A percentile compares a stretch with the other conserved stretches of the same genome.
Conservation (phyloP, 192 early-diverging fungal genomes). For the Backusella australiensis region DNA sequence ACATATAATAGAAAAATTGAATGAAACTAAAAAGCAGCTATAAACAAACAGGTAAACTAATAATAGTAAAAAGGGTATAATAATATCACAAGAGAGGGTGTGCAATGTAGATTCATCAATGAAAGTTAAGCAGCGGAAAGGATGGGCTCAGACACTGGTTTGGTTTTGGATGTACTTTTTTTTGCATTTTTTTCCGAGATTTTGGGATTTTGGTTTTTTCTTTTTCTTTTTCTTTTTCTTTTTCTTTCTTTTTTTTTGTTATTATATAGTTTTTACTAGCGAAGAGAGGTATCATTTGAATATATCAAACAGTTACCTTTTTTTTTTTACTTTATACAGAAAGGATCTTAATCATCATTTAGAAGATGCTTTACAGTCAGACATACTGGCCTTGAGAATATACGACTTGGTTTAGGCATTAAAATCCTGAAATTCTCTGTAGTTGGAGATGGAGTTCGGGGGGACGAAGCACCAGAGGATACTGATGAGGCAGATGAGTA, state of each 20-base stretch:
- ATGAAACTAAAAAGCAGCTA: not conserved
- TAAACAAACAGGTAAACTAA: not conserved
- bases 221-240: not conserved
- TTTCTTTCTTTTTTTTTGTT: not conserved
- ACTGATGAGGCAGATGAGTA: conserved; percentile 6
- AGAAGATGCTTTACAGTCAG: not conserved
- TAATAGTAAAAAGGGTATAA: conserved; percentile 1
- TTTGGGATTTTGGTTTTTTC: not conserved
- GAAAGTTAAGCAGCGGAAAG: not conserved
- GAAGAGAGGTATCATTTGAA: not conserved
- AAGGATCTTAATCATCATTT: not conserved
- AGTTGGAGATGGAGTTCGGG: not conserved
- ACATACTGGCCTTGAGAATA: not conserved
- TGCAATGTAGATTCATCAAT: not conserved
- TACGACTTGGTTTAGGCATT: not conserved
- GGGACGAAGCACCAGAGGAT: not conserved
- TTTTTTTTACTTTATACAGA: not conserved
- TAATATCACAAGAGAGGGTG: not conserved
- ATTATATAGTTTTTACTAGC: not conserved
- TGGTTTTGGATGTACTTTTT: not conserved
- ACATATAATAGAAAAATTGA: not conserved
- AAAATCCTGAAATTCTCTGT: not conserved
- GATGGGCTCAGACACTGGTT: not conserved
- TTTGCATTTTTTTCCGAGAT: not conserved
- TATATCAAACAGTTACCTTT: not conserved